phyloP scores from a whole-genome alignment of 768 basidiomycete genomes.

The Favolaschia claudopus region DNA sequence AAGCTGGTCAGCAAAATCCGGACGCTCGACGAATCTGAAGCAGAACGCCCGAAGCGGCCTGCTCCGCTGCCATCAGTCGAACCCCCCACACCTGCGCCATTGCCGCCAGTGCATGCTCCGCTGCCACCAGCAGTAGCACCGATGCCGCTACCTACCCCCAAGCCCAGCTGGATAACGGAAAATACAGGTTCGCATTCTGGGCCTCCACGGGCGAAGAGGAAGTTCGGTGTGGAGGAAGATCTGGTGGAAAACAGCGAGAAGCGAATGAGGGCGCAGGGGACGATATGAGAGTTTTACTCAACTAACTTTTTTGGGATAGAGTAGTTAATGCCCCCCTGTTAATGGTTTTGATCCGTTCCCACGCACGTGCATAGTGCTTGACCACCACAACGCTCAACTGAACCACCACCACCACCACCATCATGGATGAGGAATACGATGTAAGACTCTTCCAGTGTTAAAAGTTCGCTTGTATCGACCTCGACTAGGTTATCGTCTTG shows the following conservation, averaged over 20 bases:
- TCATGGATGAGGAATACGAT: conserved; percentile 99
- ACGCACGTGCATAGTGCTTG: no score
- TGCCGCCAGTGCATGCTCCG: no score
- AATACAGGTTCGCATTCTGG: no score
- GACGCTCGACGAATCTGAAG: conserved; percentile 25
- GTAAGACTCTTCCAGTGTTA: conserved; percentile 49
- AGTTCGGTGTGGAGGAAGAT: conserved; percentile 39
- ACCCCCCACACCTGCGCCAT: no score
- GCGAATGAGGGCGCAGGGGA: conserved; percentile 24
- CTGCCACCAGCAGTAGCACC: no score
- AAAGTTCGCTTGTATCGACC: conserved; percentile 23
- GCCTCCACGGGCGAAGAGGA: conserved; percentile 43
- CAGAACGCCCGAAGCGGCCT: conserved; percentile 34
- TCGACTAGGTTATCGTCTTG: conserved; percentile 80
- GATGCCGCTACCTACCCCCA: no score
- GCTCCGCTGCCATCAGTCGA: background rate
- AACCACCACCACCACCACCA: conserved; percentile 36
- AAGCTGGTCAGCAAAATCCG: conserved; percentile 49
- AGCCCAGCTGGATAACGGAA: conserved; percentile 37
- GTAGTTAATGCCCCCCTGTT: no score
- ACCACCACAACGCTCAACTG: no score
- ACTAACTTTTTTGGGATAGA: no score
- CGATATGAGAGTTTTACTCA: no score
- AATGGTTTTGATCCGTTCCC: no score
- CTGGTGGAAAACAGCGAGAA: conserved; percentile 29